Evolutionary conservation across 176 grass and related monocot species (phyloP).

Genomic region (Chrysopogon serrulatus): DNA sequence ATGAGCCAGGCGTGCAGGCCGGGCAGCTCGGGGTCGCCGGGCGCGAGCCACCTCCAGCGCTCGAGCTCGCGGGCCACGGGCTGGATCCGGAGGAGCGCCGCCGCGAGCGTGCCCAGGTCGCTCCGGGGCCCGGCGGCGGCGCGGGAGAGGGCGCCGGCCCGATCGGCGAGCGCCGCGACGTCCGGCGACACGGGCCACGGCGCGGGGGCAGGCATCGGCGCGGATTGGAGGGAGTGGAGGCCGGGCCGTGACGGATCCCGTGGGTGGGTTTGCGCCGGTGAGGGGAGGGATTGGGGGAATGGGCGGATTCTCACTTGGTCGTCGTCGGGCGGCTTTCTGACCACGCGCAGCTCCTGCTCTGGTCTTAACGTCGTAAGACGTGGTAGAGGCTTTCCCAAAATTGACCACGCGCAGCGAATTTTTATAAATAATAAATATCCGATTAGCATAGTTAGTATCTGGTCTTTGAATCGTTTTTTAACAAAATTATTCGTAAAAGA

Average conservation of each 20-base stretch:
- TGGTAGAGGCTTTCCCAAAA: no score
- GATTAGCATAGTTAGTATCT: no score
- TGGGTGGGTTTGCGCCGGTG: not conserved
- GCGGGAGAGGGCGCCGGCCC: not conserved
- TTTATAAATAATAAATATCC: no score
- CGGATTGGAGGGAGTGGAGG: not conserved
- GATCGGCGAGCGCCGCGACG: constrained; percentile 12
- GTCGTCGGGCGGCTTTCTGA: not conserved
- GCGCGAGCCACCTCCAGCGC: not conserved
- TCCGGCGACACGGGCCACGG: constrained; percentile 38
- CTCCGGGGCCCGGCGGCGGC: not conserved
- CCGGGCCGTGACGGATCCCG: not conserved
- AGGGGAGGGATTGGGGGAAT: not conserved
- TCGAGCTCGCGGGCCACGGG: constrained; percentile 10
- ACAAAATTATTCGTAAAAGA: no score
- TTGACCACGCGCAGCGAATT: no score
- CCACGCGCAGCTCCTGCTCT: not conserved
- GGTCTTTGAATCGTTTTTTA: no score
- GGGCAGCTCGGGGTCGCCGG: not conserved
- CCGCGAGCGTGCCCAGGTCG: constrained; percentile 6
- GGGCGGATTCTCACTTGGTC: not conserved
- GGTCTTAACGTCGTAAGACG: not conserved
- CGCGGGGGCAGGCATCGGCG: constrained; percentile 1
- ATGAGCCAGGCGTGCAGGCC: not conserved
- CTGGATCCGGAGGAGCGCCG: constrained; percentile 23